Conservation (phyloP, 805 yeast species). For the Metschnikowia rubicola region DNA sequence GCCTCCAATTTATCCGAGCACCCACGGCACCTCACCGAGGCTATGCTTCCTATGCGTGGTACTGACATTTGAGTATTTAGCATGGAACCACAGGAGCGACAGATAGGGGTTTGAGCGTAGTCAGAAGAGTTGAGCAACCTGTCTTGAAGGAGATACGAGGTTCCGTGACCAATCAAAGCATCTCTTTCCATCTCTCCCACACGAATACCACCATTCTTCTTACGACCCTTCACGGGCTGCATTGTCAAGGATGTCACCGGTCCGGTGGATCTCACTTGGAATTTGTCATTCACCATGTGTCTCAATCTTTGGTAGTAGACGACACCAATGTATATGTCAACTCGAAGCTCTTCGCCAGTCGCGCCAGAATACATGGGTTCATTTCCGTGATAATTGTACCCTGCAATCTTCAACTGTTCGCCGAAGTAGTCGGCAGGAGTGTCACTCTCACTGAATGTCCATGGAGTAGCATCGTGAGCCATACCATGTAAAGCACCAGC, state of each 20-base stretch:
- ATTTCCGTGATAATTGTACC: constrained; percentile 96
- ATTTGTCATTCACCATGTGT: constrained; percentile 99
- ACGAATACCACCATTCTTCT: constrained; percentile 98
- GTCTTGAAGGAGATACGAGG: constrained; percentile 91
- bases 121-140: constrained; percentile 93
- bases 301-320: constrained; percentile 97
- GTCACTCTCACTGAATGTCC: constrained; percentile 86
- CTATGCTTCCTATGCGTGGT: constrained; percentile 80
- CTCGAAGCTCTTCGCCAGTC: constrained; percentile 95
- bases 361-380: constrained; percentile 99
- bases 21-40: constrained; percentile 82
- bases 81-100: constrained; percentile 91
- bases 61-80: constrained; percentile 87
- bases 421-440: constrained; percentile 98
- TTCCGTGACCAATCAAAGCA: constrained; percentile 97
- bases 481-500: constrained; percentile 98
- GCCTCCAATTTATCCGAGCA: constrained; percentile 75
- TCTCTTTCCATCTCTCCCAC: constrained; percentile 99
- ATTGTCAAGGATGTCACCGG: constrained; percentile 94
- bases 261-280: constrained; percentile 98
- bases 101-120: constrained; percentile 85
- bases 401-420: constrained; percentile 81
- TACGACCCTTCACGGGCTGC: constrained; percentile 99
- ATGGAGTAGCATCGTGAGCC: constrained; percentile 96
- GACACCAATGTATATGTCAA: constrained; percentile 93